Base-by-base conservation (phyloP, 2,329 filamentous ascomycete genomes). In the Incumbomyces delicatus region DNA sequence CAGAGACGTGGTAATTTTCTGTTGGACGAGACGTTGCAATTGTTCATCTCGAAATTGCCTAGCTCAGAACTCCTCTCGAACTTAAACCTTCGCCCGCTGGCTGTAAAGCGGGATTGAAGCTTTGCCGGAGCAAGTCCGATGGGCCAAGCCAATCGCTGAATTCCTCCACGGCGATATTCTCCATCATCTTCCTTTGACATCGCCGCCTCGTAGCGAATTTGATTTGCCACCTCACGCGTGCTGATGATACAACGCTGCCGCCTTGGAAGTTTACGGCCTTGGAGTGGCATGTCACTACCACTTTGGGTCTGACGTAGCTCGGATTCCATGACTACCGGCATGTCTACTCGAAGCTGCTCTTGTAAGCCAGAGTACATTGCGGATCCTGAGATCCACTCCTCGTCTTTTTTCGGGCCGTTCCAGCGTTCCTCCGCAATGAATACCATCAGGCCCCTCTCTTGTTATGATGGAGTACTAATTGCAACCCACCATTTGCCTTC, bases 361-460 rank as follows among this genome's bases (percentile, higher is more conserved):
- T 17, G 17, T 27, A 4, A 5, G 22, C 22, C 22, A 27, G 20
- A 31, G 5, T 17, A 18, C 10, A 35, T 35, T 14, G 20, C n/a
- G 14, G 12, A 22, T 27, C 20, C 6, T 13, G 38, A 20, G 38
- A 18, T n/a, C 31, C 41, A 34, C 41, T 35, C 17, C 31, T 44
- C 41, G 41, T 32, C 22, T 44, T 35, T 27, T 5, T 6, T 44
- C 41, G 41, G 41, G 22, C 31, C 41, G 31, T 44, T 27, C 41
- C 41, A 10, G 27, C 12, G 14, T 33, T 11, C 11, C 11, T 20
- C 16, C 20, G 38, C 18, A 27, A 4, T 27, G 22, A 8, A 27
- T 27, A 8, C 22, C 8, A 5, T 4, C 22, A 27, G 8, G 8
- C 22, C 22, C 22, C 22, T 4, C 8, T 27, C 41, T 3, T 16